phyloP scores from a whole-genome alignment of 257 asterid species.

The Solanum pennellii region DNA sequence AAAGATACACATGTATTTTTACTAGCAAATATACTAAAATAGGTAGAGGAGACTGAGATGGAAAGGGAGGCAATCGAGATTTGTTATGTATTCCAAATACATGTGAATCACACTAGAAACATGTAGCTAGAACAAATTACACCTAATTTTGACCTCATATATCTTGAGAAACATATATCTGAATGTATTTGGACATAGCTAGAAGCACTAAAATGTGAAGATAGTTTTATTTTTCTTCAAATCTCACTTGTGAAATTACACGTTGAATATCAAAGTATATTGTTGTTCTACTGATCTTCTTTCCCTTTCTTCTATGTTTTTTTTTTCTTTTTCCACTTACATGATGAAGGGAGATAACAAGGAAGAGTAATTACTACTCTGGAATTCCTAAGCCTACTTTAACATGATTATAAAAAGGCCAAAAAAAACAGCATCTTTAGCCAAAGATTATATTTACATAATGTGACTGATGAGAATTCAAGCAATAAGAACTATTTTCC shows the following conservation, averaged over 20 bases:
- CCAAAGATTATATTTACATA: background rate
- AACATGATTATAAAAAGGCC: background rate
- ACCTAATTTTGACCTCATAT: background rate
- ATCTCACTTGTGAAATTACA: background rate
- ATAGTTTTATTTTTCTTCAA: too few species aligned
- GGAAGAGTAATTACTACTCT: background rate
- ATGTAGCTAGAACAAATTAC: background rate
- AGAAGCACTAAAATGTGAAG: background rate
- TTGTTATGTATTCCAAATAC: too few species aligned
- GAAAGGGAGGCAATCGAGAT: too few species aligned
- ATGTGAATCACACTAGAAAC: too few species aligned
- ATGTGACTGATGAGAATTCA: background rate
- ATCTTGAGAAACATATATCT: too few species aligned
- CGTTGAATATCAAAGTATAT: background rate
- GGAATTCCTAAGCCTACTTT: background rate
- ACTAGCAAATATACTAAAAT: too few species aligned
- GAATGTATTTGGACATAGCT: too few species aligned
- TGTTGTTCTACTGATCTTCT: background rate
- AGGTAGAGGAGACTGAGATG: too few species aligned
- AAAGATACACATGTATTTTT: too few species aligned
- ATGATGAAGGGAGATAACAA: background rate
- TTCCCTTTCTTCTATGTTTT: background rate
- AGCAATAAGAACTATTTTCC: background rate
- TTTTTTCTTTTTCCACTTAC: background rate
- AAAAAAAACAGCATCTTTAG: background rate